These are phyloP conservation scores for Zancudomyces culisetae DNA, from an alignment of 371 early-diverging fungal species.

Conservation along the genomic window DNA sequence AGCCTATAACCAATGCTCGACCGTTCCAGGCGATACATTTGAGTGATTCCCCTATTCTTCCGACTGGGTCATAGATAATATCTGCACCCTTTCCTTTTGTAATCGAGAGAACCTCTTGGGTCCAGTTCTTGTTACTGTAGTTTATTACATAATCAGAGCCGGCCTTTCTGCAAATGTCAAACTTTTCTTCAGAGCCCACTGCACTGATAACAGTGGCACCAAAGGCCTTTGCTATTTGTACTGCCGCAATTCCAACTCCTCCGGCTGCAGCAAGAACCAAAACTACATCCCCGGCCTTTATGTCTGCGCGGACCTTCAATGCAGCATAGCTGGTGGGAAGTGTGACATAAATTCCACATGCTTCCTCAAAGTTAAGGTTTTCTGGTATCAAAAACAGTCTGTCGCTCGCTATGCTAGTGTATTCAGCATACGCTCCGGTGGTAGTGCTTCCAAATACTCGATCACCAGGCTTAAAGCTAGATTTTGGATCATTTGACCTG, in stretches of 20 bases:
- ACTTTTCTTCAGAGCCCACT: constrained; percentile 52
- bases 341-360: constrained; percentile 57
- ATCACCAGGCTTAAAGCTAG: constrained; percentile 41
- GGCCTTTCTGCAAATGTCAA: constrained; percentile 36
- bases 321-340: constrained; percentile 67
- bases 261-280: constrained; percentile 71
- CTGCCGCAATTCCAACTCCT: constrained; percentile 26
- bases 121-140: constrained; percentile 62
- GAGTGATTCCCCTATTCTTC: constrained; percentile 41
- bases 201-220: constrained; percentile 79
- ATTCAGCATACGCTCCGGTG: constrained; percentile 48
- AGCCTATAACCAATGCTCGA: constrained; percentile 67
- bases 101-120: constrained; percentile 42
- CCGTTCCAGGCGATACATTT: constrained; percentile 76
- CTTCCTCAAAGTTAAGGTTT: constrained; percentile 50
- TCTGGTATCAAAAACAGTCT: constrained; percentile 42
- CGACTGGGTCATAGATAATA: constrained; percentile 63
- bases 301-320: constrained; percentile 43
- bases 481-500: constrained; percentile 11
- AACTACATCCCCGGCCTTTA: constrained; percentile 35
- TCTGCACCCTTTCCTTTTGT: constrained; percentile 51
- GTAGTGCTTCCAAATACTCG: constrained; percentile 53
- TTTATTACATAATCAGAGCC: constrained; percentile 67
- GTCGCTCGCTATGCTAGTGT: constrained; percentile 27
- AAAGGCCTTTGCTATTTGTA: constrained; percentile 28